phyloP scores from a whole-genome alignment of 2,329 filamentous ascomycete species.

The Hymenoscyphus fraxineus region DNA sequence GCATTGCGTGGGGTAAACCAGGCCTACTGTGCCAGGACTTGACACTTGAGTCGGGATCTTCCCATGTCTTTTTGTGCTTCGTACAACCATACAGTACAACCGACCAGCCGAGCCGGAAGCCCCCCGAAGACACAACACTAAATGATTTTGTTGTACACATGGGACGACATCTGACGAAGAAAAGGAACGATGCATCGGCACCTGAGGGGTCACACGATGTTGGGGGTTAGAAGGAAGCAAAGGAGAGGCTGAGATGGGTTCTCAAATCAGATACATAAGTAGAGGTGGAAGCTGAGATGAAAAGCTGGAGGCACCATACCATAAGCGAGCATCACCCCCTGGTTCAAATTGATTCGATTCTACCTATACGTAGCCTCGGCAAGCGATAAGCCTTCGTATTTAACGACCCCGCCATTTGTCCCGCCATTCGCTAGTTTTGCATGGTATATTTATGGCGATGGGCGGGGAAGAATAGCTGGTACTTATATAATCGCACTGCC shows the following conservation, averaged over 20 bases:
- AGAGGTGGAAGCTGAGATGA: not conserved
- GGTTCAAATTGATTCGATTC: not conserved
- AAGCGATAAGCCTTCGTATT: not conserved
- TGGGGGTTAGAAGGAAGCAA: not conserved
- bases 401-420: not conserved
- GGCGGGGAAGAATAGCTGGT: too few species aligned
- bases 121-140: constrained; percentile 6
- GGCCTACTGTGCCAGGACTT: not conserved
- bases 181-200: not conserved
- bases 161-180: constrained; percentile 1
- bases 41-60: not conserved
- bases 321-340: not conserved
- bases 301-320: not conserved
- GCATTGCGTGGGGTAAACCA: constrained; percentile 7
- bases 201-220: not conserved
- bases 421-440: not conserved
- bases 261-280: not conserved
- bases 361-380: not conserved
- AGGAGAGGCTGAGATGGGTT: not conserved
- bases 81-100: not conserved
- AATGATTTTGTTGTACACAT: not conserved
- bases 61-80: not conserved
- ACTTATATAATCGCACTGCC: too few species aligned
- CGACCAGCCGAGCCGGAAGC: not conserved
- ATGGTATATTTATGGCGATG: too few species aligned